These are phyloP conservation scores for Beauveria brongniartii DNA, from an alignment of 2,329 filamentous ascomycete species.

Conservation along the genomic window DNA sequence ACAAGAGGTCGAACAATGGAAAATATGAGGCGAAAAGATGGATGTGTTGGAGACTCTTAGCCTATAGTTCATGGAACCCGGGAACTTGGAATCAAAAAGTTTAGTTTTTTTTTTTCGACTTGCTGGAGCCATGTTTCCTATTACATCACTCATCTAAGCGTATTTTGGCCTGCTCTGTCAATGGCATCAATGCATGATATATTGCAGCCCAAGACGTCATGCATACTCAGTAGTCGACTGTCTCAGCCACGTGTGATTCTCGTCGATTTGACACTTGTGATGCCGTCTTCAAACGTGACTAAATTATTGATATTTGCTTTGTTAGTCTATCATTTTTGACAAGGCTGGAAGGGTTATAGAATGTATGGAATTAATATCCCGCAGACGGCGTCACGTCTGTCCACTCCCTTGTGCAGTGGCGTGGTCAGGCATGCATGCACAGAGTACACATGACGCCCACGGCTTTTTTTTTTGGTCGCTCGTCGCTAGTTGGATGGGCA, in stretches of 20 bases:
- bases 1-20: too few relatives aligned
- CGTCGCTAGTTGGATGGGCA: not conserved
- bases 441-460: not conserved
- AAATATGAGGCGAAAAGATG: too few relatives aligned
- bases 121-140: not conserved
- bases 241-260: slow-evolving; percentile 2
- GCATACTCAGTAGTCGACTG: not conserved
- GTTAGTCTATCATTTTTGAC: too few relatives aligned
- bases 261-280: not conserved
- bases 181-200: not conserved
- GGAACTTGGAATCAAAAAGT: too few relatives aligned
- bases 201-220: not conserved
- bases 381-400: not conserved
- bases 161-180: not conserved
- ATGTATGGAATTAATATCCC: not conserved
- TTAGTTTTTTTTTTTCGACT: not conserved
- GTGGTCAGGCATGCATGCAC: slow-evolving; percentile 7
- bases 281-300: not conserved
- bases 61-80: too few relatives aligned
- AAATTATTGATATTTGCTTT: too few relatives aligned
- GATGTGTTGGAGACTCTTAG: too few relatives aligned
- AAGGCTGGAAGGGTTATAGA: not conserved
- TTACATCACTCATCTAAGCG: not conserved
- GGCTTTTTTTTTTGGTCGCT: not conserved
- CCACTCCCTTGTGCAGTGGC: not conserved